phyloP scores from a whole-genome alignment of 768 basidiomycete genomes.

The Gloeostereum incarnatum region DNA sequence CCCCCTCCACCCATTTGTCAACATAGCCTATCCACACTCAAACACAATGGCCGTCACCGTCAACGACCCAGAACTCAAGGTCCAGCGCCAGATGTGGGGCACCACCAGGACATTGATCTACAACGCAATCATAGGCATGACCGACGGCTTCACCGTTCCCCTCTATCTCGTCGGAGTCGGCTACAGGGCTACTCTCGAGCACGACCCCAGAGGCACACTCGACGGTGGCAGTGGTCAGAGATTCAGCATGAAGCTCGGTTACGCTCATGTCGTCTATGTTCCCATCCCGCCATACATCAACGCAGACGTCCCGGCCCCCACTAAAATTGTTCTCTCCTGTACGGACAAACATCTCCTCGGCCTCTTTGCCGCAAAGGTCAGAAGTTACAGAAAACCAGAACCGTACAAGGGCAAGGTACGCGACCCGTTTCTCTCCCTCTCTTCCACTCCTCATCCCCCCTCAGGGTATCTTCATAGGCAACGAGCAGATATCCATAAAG shows the following conservation, averaged over 20 bases:
- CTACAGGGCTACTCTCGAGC: conserved; percentile 82
- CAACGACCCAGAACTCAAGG: conserved; percentile 56
- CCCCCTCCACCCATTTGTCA: conserved; percentile 37
- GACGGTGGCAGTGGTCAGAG: conserved; percentile 54
- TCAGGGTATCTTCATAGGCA: conserved; percentile 91
- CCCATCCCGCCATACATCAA: conserved; percentile 78
- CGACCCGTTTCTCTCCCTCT: conserved; percentile 6
- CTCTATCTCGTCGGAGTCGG: conserved; percentile 92
- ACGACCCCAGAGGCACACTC: conserved; percentile 54
- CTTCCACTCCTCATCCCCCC: conserved; percentile 2
- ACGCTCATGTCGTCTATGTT: conserved; percentile 79
- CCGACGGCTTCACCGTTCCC: conserved; percentile 76
- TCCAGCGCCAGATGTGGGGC: conserved; percentile 93
- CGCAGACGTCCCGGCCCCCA: conserved; percentile 72
- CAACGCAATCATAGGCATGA: conserved; percentile 88
- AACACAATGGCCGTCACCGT: conserved; percentile 40
- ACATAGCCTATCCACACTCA: conserved; percentile 28
- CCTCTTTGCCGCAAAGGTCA: conserved; percentile 79
- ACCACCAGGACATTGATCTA: conserved; percentile 81
- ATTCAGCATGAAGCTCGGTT: conserved; percentile 88
- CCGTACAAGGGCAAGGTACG: conserved; percentile 97
- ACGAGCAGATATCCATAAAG: conserved; percentile 87
- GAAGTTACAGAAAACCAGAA: conserved; percentile 82
- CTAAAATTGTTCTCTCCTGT: conserved; percentile 74
- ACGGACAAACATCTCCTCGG: conserved; percentile 86